Percentiles rank a stretch among this genome's conserved stretches.
Conservation (phyloP, 805 yeast species). For the Isabelozyma heimii region DNA sequence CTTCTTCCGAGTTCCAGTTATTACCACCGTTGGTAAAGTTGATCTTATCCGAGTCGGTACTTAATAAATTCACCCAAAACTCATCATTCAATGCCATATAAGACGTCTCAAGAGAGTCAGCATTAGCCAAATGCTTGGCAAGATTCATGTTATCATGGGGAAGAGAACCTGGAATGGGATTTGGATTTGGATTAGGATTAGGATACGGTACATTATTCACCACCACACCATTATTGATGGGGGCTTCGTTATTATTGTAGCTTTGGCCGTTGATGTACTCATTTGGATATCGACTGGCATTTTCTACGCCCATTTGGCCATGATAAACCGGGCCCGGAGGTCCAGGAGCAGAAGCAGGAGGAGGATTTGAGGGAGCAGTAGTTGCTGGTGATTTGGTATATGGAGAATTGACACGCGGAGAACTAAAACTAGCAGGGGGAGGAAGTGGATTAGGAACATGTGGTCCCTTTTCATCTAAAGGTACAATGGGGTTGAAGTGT, state of each 20-base stretch:
- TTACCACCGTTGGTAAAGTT: slow-evolving; percentile 26
- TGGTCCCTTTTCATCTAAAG: not conserved
- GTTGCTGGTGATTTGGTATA: not conserved
- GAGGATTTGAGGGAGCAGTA: not conserved
- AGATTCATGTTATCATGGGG: not conserved
- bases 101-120: slow-evolving; percentile 44
- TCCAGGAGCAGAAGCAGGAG: too few species aligned
- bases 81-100: slow-evolving; percentile 62
- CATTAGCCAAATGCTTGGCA: slow-evolving; percentile 17
- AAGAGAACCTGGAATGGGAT: not conserved
- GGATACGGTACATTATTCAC: not conserved
- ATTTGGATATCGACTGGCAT: not conserved
- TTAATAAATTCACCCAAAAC: slow-evolving; percentile 62
- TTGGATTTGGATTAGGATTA: not conserved
- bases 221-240: not conserved
- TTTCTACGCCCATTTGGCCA: not conserved
- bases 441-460: not conserved
- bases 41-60: slow-evolving; percentile 30
- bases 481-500: not conserved
- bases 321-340: too few species aligned
- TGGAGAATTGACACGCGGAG: not conserved
- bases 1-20: slow-evolving; percentile 17
- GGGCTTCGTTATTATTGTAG: not conserved
- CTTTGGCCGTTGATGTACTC: not conserved
- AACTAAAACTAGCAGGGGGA: not conserved